These are phyloP conservation scores for Arachis stenosperma DNA, from an alignment of 306 rosid genomes.

Conservation along the genomic window DNA sequence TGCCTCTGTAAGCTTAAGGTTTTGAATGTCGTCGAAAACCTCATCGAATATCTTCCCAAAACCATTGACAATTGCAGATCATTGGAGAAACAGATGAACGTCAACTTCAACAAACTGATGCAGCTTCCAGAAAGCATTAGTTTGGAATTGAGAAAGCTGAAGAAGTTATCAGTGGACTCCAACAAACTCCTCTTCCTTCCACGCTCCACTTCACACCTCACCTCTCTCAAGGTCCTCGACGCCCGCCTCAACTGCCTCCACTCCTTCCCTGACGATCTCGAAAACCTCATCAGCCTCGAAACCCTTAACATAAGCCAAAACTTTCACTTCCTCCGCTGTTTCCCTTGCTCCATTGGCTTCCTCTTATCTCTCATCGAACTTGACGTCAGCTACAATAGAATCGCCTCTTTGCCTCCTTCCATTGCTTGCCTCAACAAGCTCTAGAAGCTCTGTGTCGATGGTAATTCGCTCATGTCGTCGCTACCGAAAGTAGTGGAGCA, in stretches of 20 bases:
- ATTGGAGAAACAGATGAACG: conserved; percentile 70
- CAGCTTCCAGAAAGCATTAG: conserved; percentile 45
- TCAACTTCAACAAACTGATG: conserved; percentile 78
- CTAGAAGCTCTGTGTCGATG: conserved; percentile 42
- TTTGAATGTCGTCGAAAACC: conserved; percentile 79
- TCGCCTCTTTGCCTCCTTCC: no score
- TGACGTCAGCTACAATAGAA: no score
- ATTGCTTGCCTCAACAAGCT: conserved; percentile 59
- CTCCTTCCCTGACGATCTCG: no score
- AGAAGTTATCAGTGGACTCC: conserved; percentile 75
- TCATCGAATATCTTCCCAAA: conserved; percentile 65
- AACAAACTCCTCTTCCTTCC: conserved; percentile 59
- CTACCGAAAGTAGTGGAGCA: conserved; percentile 43
- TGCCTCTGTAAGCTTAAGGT: conserved; percentile 81
- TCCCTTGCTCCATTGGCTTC: no score
- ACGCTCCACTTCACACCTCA: no score
- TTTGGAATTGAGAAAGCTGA: conserved; percentile 60
- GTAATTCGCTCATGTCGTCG: conserved; percentile 50
- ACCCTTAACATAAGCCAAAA: conserved; percentile 50
- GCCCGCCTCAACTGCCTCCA: no score
- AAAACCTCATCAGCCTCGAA: conserved; percentile 48
- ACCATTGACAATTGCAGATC: conserved; percentile 87
- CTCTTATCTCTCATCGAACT: no score
- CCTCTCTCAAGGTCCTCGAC: no score
- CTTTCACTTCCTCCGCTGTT: no score